A percentile compares a stretch with the other conserved stretches of the same genome.
These are phyloP conservation scores for Acanthamoeba castellanii DNA, from an alignment of 208 protist genomes.

Conservation along the genomic window DNA sequence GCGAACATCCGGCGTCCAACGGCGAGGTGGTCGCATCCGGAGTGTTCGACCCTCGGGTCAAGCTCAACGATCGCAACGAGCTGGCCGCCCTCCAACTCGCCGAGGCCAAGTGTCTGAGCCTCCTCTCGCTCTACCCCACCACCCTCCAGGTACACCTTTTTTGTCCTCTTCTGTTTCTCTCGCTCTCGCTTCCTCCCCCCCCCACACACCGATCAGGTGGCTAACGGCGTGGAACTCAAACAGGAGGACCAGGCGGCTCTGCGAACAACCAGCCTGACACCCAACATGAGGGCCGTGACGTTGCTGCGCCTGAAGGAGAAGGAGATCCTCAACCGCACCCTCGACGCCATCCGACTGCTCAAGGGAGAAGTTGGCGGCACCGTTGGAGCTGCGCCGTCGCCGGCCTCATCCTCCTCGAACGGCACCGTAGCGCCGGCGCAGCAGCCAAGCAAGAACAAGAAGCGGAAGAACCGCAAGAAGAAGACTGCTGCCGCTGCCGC, in stretches of 20 bases:
- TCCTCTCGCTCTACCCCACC: constrained; percentile 1
- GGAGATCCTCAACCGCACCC: constrained; percentile 36
- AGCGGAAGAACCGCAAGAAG: constrained; percentile 42
- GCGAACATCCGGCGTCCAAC: not conserved
- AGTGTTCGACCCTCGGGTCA: not conserved
- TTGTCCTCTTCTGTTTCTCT: not conserved
- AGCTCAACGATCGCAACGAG: constrained; percentile 53
- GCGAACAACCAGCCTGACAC: not conserved
- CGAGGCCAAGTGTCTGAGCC: not conserved
- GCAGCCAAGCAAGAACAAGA: constrained; percentile 35
- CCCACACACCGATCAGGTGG: too few species aligned
- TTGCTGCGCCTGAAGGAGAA: constrained; percentile 48
- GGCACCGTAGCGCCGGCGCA: not conserved
- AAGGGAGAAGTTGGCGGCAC: not conserved
- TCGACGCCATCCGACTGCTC: constrained; percentile 37
- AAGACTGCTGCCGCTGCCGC: not conserved
- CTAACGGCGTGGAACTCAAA: not conserved
- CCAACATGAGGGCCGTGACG: constrained; percentile 42
- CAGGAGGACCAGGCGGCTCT: constrained; percentile 34
- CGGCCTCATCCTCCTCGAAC: not conserved
- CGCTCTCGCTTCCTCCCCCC: not conserved
- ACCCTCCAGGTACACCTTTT: constrained; percentile 7
- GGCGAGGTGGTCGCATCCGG: not conserved
- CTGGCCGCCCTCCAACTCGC: constrained; percentile 4
- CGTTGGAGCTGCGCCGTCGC: not conserved